phyloP scores from a whole-genome alignment of 2,329 filamentous ascomycete genomes.

The Leptographium procerum region DNA sequence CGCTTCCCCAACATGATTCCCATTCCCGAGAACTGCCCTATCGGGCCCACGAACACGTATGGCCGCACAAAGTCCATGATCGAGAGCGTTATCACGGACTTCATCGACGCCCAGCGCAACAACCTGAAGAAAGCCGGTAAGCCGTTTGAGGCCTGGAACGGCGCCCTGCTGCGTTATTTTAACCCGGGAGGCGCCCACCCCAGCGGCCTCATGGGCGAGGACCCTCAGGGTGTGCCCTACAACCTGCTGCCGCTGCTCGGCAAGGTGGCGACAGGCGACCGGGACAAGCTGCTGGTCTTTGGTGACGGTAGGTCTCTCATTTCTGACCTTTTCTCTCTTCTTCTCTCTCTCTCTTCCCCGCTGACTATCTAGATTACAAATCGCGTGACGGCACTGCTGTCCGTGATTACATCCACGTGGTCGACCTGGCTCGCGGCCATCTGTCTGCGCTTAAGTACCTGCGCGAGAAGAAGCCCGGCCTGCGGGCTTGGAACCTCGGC shows the following conservation, averaged over 20 bases:
- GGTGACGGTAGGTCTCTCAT: slow-evolving; percentile 59
- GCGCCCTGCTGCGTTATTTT: slow-evolving; percentile 88
- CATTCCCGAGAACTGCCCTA: slow-evolving; percentile 92
- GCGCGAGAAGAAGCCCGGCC: slow-evolving; percentile 70
- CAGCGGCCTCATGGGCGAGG: slow-evolving; percentile 94
- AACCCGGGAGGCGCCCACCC: slow-evolving; percentile 94
- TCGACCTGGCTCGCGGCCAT: slow-evolving; percentile 80
- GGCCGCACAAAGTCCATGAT: slow-evolving; percentile 92
- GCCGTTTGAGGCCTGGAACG: slow-evolving; percentile 76
- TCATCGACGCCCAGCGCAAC: slow-evolving; percentile 75
- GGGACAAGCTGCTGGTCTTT: slow-evolving; percentile 89
- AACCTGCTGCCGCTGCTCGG: slow-evolving; percentile 90
- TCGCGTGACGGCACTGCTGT: slow-evolving; percentile 89
- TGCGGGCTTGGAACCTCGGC: slow-evolving; percentile 93
- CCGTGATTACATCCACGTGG: slow-evolving; percentile 95
- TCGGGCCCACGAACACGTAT: slow-evolving; percentile 94
- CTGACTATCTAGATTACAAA: slow-evolving; percentile 58
- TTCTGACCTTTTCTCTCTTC: background rate
- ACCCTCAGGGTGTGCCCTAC: slow-evolving; percentile 89
- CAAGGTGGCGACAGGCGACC: slow-evolving; percentile 89
- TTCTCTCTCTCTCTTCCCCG: background rate
- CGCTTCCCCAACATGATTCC: slow-evolving; percentile 97
- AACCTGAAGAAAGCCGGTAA: slow-evolving; percentile 72
- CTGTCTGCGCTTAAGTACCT: slow-evolving; percentile 85
- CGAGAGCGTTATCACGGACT: slow-evolving; percentile 84